Evolutionary conservation across 1,139 yeast species (phyloP).

Genomic region (Kodamaea sp.): DNA sequence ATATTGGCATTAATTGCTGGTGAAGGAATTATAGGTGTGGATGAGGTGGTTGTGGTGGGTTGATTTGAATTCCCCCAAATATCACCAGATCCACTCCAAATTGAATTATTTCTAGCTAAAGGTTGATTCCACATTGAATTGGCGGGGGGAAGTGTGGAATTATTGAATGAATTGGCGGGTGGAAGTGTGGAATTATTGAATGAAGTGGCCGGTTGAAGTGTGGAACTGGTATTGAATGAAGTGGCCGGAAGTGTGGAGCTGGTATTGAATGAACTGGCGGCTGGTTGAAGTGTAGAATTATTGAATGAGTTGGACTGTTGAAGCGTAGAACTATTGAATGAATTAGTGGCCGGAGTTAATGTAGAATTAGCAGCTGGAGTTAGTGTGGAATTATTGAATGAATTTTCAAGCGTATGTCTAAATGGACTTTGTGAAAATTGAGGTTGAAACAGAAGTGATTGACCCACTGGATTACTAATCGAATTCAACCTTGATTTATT

Average conservation of each 20-base stretch:
- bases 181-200: too few species aligned
- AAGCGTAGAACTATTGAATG: too few species aligned
- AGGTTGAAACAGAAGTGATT: constrained; percentile 6
- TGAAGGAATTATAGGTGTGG: background rate
- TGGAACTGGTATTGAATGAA: background rate
- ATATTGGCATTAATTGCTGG: background rate
- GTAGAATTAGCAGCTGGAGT: too few species aligned
- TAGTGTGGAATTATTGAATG: background rate
- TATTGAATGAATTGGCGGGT: too few species aligned
- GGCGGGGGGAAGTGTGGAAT: constrained; percentile 1
- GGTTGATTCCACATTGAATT: constrained; percentile 1
- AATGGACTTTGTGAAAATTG: constrained; percentile 4
- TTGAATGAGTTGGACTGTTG: too few species aligned
- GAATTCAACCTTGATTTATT: constrained; percentile 14
- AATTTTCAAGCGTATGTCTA: background rate
- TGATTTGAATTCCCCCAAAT: constrained; percentile 4
- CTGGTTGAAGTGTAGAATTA: too few species aligned
- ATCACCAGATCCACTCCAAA: constrained; percentile 10
- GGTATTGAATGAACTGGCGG: too few species aligned
- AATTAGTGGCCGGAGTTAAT: too few species aligned
- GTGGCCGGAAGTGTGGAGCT: too few species aligned
- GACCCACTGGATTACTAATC: constrained; percentile 2
- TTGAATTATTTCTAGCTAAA: constrained; percentile 2
- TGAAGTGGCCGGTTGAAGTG: constrained; percentile 7
- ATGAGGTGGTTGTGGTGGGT: background rate